phyloP scores from a whole-genome alignment of 1,284 basidiomycete species.

The Sporisorium graminicola region DNA sequence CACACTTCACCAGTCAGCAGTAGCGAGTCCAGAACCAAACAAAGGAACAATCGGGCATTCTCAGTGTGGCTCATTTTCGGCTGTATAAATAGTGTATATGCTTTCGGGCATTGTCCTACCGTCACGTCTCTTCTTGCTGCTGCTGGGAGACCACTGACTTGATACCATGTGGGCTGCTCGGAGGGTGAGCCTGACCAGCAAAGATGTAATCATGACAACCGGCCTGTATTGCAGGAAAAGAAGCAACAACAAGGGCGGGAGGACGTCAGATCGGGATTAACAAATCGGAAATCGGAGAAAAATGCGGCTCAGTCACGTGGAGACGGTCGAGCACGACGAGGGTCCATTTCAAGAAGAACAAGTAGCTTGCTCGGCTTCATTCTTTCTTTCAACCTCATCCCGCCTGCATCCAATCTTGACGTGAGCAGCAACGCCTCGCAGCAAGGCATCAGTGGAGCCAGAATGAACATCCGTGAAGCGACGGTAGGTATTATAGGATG shows the following conservation, averaged over 20 bases:
- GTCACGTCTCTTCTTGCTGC: too few species aligned
- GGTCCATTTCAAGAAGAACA: constrained; percentile 8
- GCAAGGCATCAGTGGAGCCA: not conserved
- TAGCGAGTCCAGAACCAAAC: too few species aligned
- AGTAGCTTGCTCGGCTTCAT: not conserved
- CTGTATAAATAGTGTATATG: too few species aligned
- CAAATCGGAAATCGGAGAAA: not conserved
- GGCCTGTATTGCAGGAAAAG: not conserved
- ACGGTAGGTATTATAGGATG: constrained; percentile 3
- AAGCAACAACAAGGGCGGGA: not conserved
- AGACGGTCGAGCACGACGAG: not conserved
- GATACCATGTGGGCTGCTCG: not conserved
- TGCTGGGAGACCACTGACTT: not conserved
- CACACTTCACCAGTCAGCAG: too few species aligned
- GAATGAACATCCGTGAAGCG: constrained; percentile 41
- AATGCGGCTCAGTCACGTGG: constrained; percentile 1
- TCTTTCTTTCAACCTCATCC: not conserved
- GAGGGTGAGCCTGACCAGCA: not conserved
- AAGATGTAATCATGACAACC: not conserved
- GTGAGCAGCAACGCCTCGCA: not conserved
- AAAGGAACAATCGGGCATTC: too few species aligned
- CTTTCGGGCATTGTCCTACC: too few species aligned
- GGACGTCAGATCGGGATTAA: not conserved
- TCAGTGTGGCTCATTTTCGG: too few species aligned
- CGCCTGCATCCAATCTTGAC: not conserved